Base-by-base conservation (phyloP, 441 rosid genomes). In the Manihot esculenta region DNA sequence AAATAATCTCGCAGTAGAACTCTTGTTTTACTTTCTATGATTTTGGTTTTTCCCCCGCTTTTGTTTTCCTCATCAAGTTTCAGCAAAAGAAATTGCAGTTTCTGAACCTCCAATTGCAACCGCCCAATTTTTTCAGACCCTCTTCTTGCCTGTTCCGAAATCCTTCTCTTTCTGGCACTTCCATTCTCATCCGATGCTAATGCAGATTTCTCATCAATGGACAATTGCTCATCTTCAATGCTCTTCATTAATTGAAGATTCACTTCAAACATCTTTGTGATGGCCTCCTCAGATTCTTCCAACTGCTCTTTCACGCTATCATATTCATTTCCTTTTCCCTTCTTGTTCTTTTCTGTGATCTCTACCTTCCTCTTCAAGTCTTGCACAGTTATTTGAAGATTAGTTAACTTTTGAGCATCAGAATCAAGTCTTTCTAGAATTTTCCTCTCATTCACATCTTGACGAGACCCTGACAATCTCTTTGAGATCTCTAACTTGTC, bases 41-140 rank as follows among this genome's bases (percentile, higher is more conserved):
- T 76, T 72, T 78, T 86, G 62, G 89, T 72, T 77, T 74, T 85
- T 10, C 80, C 93, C 64, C 76, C 74, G 72, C 85, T 82, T 73
- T 83, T 87, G 75, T 84, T 86, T 55, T 85, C 88, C 60, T 82
- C 92, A 23, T 91, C 97, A 10, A 90, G 69, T 82, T 90, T 91
- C 81, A 87, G 68, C 56, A 96, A 71, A 62, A 89, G 74, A 77
- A 86, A 86, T 84, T 93, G 98, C 66, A 96, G 66, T 77, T 88
- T 96, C 83, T 91, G 97, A 81, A 93, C 89, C 87, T 96, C 98
- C 74, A 89, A 70, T 79, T 96, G 97, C 78, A 96, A 78, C 72
- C 90, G 78, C 27, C 94, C 92, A 23, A 90, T 84, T 83, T 84
- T 90, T 83, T 96, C 98, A 3, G 97, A 90, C 67, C 83, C 92